Conservation (phyloP, 331 rosid species). For the Acacia concinna region DNA sequence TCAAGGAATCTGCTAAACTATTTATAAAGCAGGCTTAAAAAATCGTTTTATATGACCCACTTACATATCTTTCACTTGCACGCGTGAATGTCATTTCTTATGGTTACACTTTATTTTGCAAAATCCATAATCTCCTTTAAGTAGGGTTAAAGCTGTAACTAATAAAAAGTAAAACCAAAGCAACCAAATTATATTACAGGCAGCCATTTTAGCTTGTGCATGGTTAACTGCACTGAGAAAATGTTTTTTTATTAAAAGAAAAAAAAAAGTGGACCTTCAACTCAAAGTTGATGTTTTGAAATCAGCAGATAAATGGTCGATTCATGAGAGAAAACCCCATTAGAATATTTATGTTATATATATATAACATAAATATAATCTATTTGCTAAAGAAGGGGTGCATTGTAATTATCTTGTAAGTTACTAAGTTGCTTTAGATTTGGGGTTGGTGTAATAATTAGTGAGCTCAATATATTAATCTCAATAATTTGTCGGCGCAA, state of each 20-base stretch:
- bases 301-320: slow-evolving; percentile 31
- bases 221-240: slow-evolving; percentile 14
- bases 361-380: too few species aligned
- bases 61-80: slow-evolving; percentile 46
- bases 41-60: slow-evolving; percentile 45
- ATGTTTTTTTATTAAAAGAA: too few species aligned
- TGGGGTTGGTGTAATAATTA: not conserved
- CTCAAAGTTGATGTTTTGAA: slow-evolving; percentile 19
- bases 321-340: slow-evolving; percentile 15
- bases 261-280: slow-evolving; percentile 3
- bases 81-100: slow-evolving; percentile 55
- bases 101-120: slow-evolving; percentile 45
- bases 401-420: slow-evolving; percentile 2
- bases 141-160: slow-evolving; percentile 43
- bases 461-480: not conserved
- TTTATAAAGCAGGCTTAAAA: slow-evolving; percentile 43
- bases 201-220: slow-evolving; percentile 27
- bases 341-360: not conserved
- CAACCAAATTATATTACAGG: slow-evolving; percentile 36
- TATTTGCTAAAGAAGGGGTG: not conserved
- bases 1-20: slow-evolving; percentile 54
- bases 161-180: slow-evolving; percentile 50
- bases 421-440: slow-evolving; percentile 25
- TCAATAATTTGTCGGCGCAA: slow-evolving; percentile 10
- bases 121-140: slow-evolving; percentile 29